Percentiles rank a stretch among this genome's conserved stretches.
Conservation (phyloP, 768 basidiomycete species). For the Pisolithus albus region DNA sequence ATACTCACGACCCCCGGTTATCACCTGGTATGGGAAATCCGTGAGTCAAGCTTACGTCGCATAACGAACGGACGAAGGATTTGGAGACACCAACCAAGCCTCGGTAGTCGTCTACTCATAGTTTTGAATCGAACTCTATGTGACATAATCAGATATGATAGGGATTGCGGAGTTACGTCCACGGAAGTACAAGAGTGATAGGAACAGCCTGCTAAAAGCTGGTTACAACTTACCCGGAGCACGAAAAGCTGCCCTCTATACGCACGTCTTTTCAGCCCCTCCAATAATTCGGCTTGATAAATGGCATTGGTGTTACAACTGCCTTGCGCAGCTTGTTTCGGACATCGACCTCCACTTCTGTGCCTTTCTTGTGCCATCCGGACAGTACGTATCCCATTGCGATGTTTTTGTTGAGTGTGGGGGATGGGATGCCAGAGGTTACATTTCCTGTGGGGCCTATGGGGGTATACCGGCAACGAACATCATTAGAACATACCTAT, state of each 20-base stretch:
- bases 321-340: slow-evolving; percentile 74
- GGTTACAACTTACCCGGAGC: neutral
- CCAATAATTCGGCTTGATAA: slow-evolving; percentile 77
- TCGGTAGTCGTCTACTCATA: no score
- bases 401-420: slow-evolving; percentile 83
- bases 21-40: no score
- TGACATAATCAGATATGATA: no score
- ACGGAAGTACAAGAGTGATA: neutral
- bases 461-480: slow-evolving; percentile 2
- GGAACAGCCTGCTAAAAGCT: neutral
- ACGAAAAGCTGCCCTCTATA: no score
- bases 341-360: slow-evolving; percentile 76
- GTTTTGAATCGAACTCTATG: no score
- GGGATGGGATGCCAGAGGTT: slow-evolving; percentile 95
- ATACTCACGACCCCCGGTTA: no score
- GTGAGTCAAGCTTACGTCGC: no score
- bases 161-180: no score
- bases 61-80: no score
- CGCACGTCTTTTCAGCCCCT: slow-evolving; percentile 36
- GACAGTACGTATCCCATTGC: slow-evolving; percentile 88
- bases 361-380: slow-evolving; percentile 89
- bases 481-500: slow-evolving; percentile 44
- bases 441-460: slow-evolving; percentile 46
- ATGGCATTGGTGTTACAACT: slow-evolving; percentile 79
- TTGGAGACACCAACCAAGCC: no score